Percentiles rank a stretch among this genome's conserved stretches.
Conservation (phyloP, 2,329 filamentous ascomycete species). For the Ustulina deusta region DNA sequence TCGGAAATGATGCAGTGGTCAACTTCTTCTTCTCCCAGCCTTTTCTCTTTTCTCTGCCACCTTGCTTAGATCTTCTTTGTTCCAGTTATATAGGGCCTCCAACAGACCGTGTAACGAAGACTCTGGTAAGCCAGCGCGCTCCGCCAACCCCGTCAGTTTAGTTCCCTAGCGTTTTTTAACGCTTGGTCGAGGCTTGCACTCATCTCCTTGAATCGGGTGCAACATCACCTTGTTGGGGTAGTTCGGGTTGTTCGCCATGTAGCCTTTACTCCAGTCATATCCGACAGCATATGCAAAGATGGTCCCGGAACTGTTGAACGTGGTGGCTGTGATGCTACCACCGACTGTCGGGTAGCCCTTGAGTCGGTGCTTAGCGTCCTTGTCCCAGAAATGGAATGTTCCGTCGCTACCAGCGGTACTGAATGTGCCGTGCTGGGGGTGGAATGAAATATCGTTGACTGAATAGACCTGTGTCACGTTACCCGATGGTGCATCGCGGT, state of each 20-base stretch:
- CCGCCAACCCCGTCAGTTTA: background rate
- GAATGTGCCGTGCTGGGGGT: slow-evolving; percentile 97
- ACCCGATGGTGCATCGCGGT: slow-evolving; percentile 81
- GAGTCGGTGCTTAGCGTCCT: slow-evolving; percentile 87
- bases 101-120: background rate
- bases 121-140: background rate
- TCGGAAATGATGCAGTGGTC: background rate
- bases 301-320: slow-evolving; percentile 87
- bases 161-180: slow-evolving; percentile 62
- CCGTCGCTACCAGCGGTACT: slow-evolving; percentile 95
- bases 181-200: slow-evolving; percentile 71
- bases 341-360: slow-evolving; percentile 89
- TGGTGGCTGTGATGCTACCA: slow-evolving; percentile 88
- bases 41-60: background rate
- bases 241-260: slow-evolving; percentile 80
- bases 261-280: slow-evolving; percentile 99
- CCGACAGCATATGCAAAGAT: slow-evolving; percentile 92
- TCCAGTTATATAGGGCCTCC: background rate
- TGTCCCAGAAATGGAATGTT: slow-evolving; percentile 98
- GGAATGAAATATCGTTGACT: slow-evolving; percentile 98
- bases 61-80: too few species aligned
- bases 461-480: slow-evolving; percentile 91
- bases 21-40: background rate
- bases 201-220: slow-evolving; percentile 75
- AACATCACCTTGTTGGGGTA: slow-evolving; percentile 87